Conservation (phyloP, 768 basidiomycete species). For the Tricholoma terreum region DNA sequence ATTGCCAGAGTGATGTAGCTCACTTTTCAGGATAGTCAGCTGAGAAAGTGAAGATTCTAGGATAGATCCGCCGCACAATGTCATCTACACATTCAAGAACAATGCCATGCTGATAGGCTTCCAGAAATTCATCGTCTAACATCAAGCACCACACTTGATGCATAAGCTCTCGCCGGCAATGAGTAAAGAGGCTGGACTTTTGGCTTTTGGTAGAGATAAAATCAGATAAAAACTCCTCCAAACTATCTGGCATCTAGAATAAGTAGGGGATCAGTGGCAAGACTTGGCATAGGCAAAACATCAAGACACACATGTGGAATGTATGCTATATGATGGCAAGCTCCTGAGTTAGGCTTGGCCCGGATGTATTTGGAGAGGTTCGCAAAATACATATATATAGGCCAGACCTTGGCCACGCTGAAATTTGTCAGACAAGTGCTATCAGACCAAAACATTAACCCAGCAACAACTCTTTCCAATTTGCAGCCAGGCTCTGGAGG, state of each 20-base stretch:
- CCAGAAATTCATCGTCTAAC: conserved; percentile 25
- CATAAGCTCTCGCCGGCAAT: conserved; percentile 27
- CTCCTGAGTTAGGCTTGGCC: not conserved
- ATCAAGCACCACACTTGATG: conserved; percentile 23
- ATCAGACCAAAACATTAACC: conserved; percentile 24
- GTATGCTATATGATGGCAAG: not conserved
- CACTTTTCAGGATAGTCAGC: conserved; percentile 37
- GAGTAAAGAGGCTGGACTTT: conserved; percentile 11
- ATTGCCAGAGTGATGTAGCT: not conserved
- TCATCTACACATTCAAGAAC: conserved; percentile 28
- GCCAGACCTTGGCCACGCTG: not conserved
- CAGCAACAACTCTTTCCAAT: conserved; percentile 19
- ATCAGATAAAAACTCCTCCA: conserved; percentile 19
- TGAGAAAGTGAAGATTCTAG: conserved; percentile 26
- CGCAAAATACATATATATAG: not conserved
- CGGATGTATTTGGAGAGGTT: not conserved
- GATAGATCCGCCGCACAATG: conserved; percentile 23
- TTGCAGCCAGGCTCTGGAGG: conserved; percentile 15
- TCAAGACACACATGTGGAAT: conserved; percentile 8
- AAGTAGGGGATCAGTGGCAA: not conserved
- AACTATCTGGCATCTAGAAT: conserved; percentile 22
- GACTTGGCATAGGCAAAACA: conserved; percentile 16
- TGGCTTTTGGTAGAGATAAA: conserved; percentile 12
- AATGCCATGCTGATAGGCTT: conserved; percentile 27
- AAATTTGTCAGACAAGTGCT: not conserved